These are phyloP conservation scores for Alternaria sp. DNA, from an alignment of 2,329 filamentous ascomycete species.

Conservation along the genomic window DNA sequence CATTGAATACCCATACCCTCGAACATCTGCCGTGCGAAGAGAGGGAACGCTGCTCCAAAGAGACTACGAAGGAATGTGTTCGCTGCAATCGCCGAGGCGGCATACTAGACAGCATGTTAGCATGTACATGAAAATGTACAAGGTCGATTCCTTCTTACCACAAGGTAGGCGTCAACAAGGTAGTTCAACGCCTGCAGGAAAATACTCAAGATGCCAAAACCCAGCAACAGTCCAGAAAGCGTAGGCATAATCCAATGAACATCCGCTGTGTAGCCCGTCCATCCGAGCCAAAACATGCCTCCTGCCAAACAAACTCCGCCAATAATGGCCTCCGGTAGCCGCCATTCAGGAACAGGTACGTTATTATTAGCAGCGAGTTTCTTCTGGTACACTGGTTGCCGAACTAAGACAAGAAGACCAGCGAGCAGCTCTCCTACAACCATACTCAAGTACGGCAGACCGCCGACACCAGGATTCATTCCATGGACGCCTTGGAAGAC, in stretches of 20 bases:
- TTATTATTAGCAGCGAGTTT: slow-evolving; percentile 59
- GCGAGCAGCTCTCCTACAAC: slow-evolving; percentile 75
- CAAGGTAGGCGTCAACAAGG: slow-evolving; percentile 67
- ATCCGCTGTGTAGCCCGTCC: slow-evolving; percentile 54
- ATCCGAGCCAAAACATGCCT: slow-evolving; percentile 53
- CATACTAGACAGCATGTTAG: slow-evolving; percentile 49
- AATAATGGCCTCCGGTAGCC: slow-evolving; percentile 63
- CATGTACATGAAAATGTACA: background rate
- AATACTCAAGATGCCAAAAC: slow-evolving; percentile 65
- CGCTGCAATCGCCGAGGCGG: slow-evolving; percentile 64
- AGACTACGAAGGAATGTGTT: slow-evolving; percentile 64
- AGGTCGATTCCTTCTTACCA: slow-evolving; percentile 40
- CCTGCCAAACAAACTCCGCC: slow-evolving; percentile 59
- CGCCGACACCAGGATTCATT: slow-evolving; percentile 74
- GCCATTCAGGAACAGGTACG: slow-evolving; percentile 65
- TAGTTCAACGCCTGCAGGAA: slow-evolving; percentile 68
- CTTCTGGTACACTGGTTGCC: slow-evolving; percentile 72
- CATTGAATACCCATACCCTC: slow-evolving; percentile 61
- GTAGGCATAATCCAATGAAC: slow-evolving; percentile 57
- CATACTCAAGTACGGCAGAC: slow-evolving; percentile 88
- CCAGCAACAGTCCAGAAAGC: slow-evolving; percentile 61
- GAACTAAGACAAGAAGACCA: slow-evolving; percentile 68
- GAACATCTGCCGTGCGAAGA: slow-evolving; percentile 66
- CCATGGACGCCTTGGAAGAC: slow-evolving; percentile 78
- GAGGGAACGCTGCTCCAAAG: slow-evolving; percentile 61